phyloP scores from a whole-genome alignment of 2,329 filamentous ascomycete species.

The Lachnellula cervina region DNA sequence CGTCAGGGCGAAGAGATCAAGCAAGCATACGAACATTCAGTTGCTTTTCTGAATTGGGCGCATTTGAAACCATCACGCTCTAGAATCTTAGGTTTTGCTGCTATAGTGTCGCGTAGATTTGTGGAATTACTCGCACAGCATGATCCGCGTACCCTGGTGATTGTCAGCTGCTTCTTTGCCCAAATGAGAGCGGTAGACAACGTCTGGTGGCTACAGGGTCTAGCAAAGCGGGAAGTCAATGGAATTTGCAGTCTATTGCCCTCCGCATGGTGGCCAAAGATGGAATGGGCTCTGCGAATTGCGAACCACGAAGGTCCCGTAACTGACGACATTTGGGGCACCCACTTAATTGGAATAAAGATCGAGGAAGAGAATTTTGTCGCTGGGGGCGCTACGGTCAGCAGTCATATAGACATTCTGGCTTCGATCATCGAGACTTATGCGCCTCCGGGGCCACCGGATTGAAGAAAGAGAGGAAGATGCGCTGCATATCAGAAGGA shows the following conservation, averaged over 20 bases:
- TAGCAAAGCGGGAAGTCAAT: constrained; percentile 60
- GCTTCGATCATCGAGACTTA: constrained; percentile 22
- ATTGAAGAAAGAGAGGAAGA: constrained; percentile 12
- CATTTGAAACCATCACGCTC: constrained; percentile 55
- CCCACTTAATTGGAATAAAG: background rate
- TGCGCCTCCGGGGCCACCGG: constrained; percentile 16
- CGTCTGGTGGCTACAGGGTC: constrained; percentile 65
- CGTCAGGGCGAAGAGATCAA: constrained; percentile 32
- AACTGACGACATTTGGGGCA: constrained; percentile 28
- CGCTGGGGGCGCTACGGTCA: constrained; percentile 8
- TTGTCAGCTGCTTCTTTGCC: constrained; percentile 29
- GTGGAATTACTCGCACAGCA: constrained; percentile 55
- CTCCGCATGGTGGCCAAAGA: constrained; percentile 28
- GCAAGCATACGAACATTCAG: constrained; percentile 58
- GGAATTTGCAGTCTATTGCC: constrained; percentile 37
- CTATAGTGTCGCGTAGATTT: constrained; percentile 57
- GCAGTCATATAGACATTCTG: constrained; percentile 25
- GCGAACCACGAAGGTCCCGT: constrained; percentile 26
- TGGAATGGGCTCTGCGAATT: constrained; percentile 30
- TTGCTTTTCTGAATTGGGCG: constrained; percentile 63
- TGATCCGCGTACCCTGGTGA: constrained; percentile 37
- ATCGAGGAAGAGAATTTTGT: constrained; percentile 10
- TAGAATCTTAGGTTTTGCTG: constrained; percentile 58
- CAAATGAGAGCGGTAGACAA: constrained; percentile 27
- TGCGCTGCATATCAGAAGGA: background rate